Conservation (phyloP, 345 rosid species). For the Boechera retrofracta region DNA sequence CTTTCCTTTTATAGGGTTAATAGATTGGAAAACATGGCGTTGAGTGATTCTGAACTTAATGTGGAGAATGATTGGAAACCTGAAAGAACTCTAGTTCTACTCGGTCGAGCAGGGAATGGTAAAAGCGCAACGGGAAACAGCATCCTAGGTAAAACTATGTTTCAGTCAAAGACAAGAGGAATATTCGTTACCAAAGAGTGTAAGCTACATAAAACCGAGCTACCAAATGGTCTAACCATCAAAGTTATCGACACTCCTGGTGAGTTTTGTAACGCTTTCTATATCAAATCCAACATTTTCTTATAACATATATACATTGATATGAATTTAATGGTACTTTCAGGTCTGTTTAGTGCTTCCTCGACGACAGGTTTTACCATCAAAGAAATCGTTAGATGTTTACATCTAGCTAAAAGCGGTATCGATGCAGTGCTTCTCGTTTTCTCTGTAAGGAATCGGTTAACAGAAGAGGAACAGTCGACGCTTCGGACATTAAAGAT, state of each 20-base stretch:
- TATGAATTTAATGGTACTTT: background rate
- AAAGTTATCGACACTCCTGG: constrained; percentile 96
- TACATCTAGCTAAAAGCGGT: constrained; percentile 33
- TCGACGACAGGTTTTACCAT: constrained; percentile 28
- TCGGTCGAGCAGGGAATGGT: constrained; percentile 91
- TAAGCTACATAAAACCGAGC: constrained; percentile 37
- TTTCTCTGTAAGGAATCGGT: constrained; percentile 38
- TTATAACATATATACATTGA: background rate
- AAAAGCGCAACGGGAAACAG: constrained; percentile 94
- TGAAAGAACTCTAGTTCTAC: constrained; percentile 56
- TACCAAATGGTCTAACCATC: constrained; percentile 64
- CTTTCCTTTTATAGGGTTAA: background rate
- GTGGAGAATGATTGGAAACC: constrained; percentile 37
- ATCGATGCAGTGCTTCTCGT: constrained; percentile 44
- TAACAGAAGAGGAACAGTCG: constrained; percentile 41
- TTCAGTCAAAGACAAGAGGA: constrained; percentile 63
- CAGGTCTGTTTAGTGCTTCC: constrained; percentile 45
- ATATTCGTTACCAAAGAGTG: constrained; percentile 34
- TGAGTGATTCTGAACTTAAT: background rate
- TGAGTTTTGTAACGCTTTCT: constrained; percentile 32
- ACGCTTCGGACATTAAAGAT: constrained; percentile 31
- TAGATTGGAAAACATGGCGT: constrained; percentile 3
- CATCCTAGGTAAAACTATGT: constrained; percentile 69
- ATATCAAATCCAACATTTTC: constrained; percentile 5
- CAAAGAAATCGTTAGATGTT: constrained; percentile 38